Evolutionary conservation across 1,284 basidiomycete genomes (phyloP), one percentile per base, ranked within the genome.

Genomic region (Cutaneotrichosporon cavernicola): DNA sequence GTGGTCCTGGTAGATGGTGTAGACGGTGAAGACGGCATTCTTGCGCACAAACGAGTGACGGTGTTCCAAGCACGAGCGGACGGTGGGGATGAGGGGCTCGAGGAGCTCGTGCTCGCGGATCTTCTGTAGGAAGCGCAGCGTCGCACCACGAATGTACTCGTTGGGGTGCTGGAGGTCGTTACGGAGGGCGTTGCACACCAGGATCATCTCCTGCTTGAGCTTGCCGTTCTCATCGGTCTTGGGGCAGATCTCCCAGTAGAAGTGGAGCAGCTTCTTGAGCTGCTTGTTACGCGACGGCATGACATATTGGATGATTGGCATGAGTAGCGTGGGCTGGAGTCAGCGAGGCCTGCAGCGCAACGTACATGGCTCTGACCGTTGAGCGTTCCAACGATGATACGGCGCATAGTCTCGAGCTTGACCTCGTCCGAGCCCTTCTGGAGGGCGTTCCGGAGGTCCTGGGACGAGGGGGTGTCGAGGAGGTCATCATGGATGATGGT

Each of bases 161-260:
- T 99, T 99, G 7, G 97, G 95, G 77, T 99, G 97, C 91, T 99
- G 96, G 62, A 98, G 86, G 83, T 99, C 96, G 81, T 98, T 98
- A 68, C 95, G 90, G 78, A 98, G 93, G 57, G 95, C 95, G 76
- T 98, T 98, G 74, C 96, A 95, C 55, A 99, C 96, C 56, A 99
- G 86, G 75, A 99, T 99, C 97, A 99, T 99, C 84, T 99, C 97
- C 82, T 99, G 97, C 86, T 97, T 98, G 73, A 99, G 83, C 83
- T 98, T 98, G 62, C 97, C 97, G 69, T 88, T 88, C 70, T 98
- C 95, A 73, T 99, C 97, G 71, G 97, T 90, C 81, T 99, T 98
- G 31, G 97, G 96, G 82, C 95, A 98, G 36, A 99, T 91, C 83
- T 99, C 97, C 96, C 95, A 99, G 82, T 99, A 99, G 81, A 98